These are phyloP conservation scores for Globisporangium ultimum DNA, from an alignment of 352 stramenopile genomes.

Conservation along the genomic window DNA sequence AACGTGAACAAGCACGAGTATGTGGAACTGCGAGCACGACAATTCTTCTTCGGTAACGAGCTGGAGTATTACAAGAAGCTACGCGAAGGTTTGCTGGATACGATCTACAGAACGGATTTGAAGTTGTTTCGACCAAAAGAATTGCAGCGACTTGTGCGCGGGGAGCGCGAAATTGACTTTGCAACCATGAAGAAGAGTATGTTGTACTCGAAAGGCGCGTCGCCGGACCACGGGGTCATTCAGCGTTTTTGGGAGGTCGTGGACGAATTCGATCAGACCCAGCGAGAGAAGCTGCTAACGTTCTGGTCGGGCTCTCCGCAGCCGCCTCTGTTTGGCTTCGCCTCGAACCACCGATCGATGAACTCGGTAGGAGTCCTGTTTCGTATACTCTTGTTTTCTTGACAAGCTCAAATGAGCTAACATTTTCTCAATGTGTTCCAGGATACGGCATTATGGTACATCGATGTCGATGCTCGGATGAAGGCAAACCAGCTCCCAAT, in stretches of 20 bases:
- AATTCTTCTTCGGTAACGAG: conserved; percentile 65
- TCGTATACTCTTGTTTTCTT: neutral
- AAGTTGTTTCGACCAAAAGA: conserved; percentile 58
- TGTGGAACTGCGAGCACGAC: conserved; percentile 50
- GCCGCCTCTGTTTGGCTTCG: conserved; percentile 74
- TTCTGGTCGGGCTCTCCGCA: conserved; percentile 75
- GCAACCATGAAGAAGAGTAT: conserved; percentile 45
- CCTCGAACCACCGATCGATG: conserved; percentile 46
- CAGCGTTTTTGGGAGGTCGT: conserved; percentile 66
- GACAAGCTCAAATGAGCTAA: too few species aligned
- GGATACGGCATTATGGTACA: conserved; percentile 64
- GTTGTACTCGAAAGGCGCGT: conserved; percentile 48
- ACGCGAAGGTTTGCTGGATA: conserved; percentile 53
- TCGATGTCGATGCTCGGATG: conserved; percentile 56
- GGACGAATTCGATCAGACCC: conserved; percentile 50
- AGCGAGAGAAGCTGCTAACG: conserved; percentile 52
- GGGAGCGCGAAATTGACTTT: conserved; percentile 55
- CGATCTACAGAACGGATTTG: conserved; percentile 47
- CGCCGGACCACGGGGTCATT: conserved; percentile 38
- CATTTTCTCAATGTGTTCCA: conserved; percentile 12
- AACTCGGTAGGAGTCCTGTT: conserved; percentile 34
- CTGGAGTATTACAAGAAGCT: conserved; percentile 56
- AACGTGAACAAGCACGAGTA: conserved; percentile 72
- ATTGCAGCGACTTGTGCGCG: conserved; percentile 42
- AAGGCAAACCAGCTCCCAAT: conserved; percentile 52